Percentiles rank a stretch among this genome's conserved stretches.
Conservation (phyloP, 140 eudicot genomes). For the Cichorium intybus region DNA sequence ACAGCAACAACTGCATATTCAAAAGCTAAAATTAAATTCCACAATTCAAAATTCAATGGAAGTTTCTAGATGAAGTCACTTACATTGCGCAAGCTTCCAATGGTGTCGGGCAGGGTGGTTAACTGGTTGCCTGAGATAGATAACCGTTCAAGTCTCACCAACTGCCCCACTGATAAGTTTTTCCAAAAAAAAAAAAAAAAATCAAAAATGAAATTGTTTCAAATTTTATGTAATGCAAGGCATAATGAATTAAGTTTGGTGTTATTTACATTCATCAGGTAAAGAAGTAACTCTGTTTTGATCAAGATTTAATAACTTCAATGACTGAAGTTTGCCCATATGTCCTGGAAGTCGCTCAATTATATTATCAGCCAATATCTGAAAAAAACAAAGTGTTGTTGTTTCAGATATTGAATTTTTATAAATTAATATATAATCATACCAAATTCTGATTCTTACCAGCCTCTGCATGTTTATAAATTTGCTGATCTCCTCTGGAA, state of each 20-base stretch:
- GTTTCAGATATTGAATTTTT: slow-evolving; percentile 12
- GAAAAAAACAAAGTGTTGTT: slow-evolving; percentile 19
- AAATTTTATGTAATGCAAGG: slow-evolving; percentile 16
- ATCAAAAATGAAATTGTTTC: not conserved
- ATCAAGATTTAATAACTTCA: slow-evolving; percentile 78
- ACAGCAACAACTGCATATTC: slow-evolving; percentile 71
- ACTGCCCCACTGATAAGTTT: slow-evolving; percentile 75
- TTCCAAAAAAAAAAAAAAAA: not conserved
- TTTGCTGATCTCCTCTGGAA: slow-evolving; percentile 80
- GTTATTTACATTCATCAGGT: slow-evolving; percentile 93
- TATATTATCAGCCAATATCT: slow-evolving; percentile 79
- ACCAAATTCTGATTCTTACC: slow-evolving; percentile 46
- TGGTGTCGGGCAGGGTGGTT: slow-evolving; percentile 71
- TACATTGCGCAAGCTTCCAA: slow-evolving; percentile 92
- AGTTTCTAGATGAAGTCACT: slow-evolving; percentile 28
- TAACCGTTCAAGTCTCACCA: slow-evolving; percentile 85
- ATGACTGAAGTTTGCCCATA: slow-evolving; percentile 74
- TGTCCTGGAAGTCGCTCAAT: slow-evolving; percentile 78
- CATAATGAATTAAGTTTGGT: not conserved
- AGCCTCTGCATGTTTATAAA: slow-evolving; percentile 81
- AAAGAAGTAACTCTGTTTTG: slow-evolving; percentile 61
- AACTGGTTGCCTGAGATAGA: slow-evolving; percentile 75
- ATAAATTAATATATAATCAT: not conserved
- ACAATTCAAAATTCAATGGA: slow-evolving; percentile 1
- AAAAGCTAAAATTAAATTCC: not conserved